Base-by-base conservation (phyloP, 179 eudicot species). In the Corrigiola litoralis region DNA sequence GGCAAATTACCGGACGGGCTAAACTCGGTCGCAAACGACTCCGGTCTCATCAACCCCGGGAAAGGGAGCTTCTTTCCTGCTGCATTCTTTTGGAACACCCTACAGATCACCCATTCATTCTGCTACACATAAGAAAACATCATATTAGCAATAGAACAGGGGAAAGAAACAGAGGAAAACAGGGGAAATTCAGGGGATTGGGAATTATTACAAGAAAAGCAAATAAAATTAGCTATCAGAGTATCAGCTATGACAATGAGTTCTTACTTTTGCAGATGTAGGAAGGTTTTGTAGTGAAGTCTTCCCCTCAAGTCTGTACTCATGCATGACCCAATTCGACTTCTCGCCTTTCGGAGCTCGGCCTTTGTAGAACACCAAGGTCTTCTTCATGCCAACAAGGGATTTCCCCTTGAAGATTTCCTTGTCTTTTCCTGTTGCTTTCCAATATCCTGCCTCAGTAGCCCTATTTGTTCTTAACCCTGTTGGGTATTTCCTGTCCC, bases 91-190 rank as follows among this genome's bases (percentile, higher is more conserved):
- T 90, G 77, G 31, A 90, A 92, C 0, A 90, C 84, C 81, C 95
- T 77, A 27, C 89, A 80, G 5, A 92, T 90, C 78, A 90, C 98
- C 97, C 98, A 92, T 64, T 92, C 98, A 75, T 84, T 86, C 98
- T 92, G 91, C 71, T 54, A 4, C 10, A 52, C 32, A 51, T 4
- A 20, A 60, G 28, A 44, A 23, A 75, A n/a, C 72, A 65, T 46
- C 6, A 12, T 29, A 41, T 33, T 23, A 17, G 42, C 73, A 31
- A 23, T 54, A 59, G 63, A 55, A 55, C 60, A 58, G 65, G 33
- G 60, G 59, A 69, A 21, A 1, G 27, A 67, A 68, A 63, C 63
- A 58, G 54, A 41, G 52, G 48, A 57, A 52, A 58, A 44, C 58
- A 53, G 69, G 52, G 65, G 56, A 33, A 21, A 66, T 17, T 10